Conservation (phyloP, 345 rosid species). For the Sisymbrium altissimum region DNA sequence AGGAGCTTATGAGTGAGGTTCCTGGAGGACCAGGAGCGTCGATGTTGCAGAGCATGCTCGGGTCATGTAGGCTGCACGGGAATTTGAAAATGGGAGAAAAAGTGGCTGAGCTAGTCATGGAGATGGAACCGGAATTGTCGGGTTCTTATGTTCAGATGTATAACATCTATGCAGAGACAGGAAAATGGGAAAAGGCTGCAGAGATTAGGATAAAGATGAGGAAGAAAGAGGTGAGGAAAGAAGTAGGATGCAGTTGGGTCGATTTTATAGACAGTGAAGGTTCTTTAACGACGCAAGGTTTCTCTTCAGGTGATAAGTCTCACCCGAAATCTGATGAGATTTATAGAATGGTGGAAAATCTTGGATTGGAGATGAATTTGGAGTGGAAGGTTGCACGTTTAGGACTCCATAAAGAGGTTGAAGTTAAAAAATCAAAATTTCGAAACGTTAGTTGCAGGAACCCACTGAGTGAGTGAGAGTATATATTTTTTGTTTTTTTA, state of each 20-base stretch:
- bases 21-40: constrained; percentile 71
- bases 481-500: background rate
- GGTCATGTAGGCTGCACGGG: constrained; percentile 74
- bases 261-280: constrained; percentile 52
- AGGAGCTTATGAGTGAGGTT: constrained; percentile 49
- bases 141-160: constrained; percentile 82
- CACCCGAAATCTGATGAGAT: constrained; percentile 59
- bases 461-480: background rate
- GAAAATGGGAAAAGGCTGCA: constrained; percentile 73
- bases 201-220: constrained; percentile 63
- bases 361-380: constrained; percentile 60
- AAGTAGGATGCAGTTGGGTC: constrained; percentile 78
- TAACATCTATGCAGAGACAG: constrained; percentile 80
- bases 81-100: constrained; percentile 67
- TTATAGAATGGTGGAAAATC: constrained; percentile 44
- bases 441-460: constrained; percentile 11
- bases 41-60: constrained; percentile 77
- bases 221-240: constrained; percentile 75
- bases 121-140: constrained; percentile 59
- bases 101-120: constrained; percentile 51
- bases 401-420: background rate
- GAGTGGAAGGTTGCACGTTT: constrained; percentile 30
- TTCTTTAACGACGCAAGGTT: constrained; percentile 50
- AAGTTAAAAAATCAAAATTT: constrained; percentile 5
- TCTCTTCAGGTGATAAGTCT: constrained; percentile 77